A percentile compares a stretch with the other conserved stretches of the same genome.
These are phyloP conservation scores for Trypanosoma scelopori DNA, from an alignment of 208 protist genomes.

Conservation along the genomic window DNA sequence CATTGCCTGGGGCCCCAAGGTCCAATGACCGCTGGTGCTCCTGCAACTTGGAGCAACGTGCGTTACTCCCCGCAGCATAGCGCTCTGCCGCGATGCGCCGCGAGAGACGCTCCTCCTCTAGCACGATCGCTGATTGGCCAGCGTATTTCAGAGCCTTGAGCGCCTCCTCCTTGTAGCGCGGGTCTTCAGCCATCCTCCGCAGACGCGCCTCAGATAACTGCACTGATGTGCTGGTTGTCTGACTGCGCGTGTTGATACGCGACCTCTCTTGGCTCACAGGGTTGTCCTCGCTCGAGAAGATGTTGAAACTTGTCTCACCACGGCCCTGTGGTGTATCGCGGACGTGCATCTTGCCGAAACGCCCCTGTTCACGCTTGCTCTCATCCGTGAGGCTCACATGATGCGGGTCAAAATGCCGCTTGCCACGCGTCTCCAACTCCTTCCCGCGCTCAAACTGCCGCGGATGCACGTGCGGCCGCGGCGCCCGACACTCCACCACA, in stretches of 20 bases:
- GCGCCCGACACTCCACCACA: not conserved
- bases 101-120: conserved; percentile 44
- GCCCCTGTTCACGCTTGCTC: conserved; percentile 62
- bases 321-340: conserved; percentile 25
- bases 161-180: conserved; percentile 28
- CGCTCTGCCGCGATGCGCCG: conserved; percentile 40
- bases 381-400: conserved; percentile 64
- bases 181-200: conserved; percentile 31
- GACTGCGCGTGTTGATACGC: not conserved
- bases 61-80: conserved; percentile 45
- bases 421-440: conserved; percentile 15
- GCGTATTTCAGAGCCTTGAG: conserved; percentile 33
- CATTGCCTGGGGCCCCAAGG: conserved; percentile 32
- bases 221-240: conserved; percentile 23
- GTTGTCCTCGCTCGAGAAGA: conserved; percentile 25
- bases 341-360: conserved; percentile 48
- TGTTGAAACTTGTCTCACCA: conserved; percentile 23
- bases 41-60: conserved; percentile 36
- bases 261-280: conserved; percentile 28
- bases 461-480: conserved; percentile 17
- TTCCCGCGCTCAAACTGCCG: conserved; percentile 12
- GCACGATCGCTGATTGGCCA: conserved; percentile 51
- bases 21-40: conserved; percentile 24
- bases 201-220: conserved; percentile 50
- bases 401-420: conserved; percentile 56